These are phyloP conservation scores for Xylariaceae sp. DNA, from an alignment of 2,329 filamentous ascomycete genomes.

Conservation along the genomic window DNA sequence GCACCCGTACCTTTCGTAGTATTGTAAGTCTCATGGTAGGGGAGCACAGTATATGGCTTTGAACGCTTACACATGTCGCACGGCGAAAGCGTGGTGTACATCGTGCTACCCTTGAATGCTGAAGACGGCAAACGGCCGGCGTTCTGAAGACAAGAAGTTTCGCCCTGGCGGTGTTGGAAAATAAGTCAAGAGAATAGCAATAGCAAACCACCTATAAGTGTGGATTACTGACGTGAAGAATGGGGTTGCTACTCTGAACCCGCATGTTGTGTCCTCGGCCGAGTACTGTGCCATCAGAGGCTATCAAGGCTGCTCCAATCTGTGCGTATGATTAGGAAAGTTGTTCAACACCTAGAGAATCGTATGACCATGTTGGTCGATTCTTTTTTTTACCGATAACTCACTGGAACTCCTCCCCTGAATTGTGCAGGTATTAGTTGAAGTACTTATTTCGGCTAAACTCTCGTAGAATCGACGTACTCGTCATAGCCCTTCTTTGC, in stretches of 20 bases:
- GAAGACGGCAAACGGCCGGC: constrained; percentile 67
- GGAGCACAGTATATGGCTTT: no score
- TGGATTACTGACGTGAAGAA: constrained; percentile 52
- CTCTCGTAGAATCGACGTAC: constrained; percentile 45
- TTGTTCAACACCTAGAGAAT: no score
- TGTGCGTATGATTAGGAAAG: constrained; percentile 18
- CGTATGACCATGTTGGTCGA: no score
- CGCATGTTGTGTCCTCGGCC: constrained; percentile 73
- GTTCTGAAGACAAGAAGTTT: constrained; percentile 72
- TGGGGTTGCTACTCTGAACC: constrained; percentile 67
- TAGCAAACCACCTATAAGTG: neutral
- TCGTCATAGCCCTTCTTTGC: constrained; percentile 42
- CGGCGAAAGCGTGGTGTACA: constrained; percentile 77
- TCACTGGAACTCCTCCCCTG: no score
- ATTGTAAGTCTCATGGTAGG: neutral
- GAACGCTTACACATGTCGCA: constrained; percentile 66
- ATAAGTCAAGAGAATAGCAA: neutral
- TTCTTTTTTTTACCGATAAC: no score
- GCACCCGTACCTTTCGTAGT: constrained; percentile 55
- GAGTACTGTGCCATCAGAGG: constrained; percentile 64
- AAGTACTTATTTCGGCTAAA: neutral
- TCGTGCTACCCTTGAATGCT: constrained; percentile 68
- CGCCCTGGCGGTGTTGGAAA: constrained; percentile 48
- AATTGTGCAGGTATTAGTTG: neutral
- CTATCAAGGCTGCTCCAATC: constrained; percentile 59